A percentile compares a stretch with the other conserved stretches of the same genome.
Evolutionary conservation across 768 basidiomycete genomes (phyloP).

Genomic region (Boletales sp.): DNA sequence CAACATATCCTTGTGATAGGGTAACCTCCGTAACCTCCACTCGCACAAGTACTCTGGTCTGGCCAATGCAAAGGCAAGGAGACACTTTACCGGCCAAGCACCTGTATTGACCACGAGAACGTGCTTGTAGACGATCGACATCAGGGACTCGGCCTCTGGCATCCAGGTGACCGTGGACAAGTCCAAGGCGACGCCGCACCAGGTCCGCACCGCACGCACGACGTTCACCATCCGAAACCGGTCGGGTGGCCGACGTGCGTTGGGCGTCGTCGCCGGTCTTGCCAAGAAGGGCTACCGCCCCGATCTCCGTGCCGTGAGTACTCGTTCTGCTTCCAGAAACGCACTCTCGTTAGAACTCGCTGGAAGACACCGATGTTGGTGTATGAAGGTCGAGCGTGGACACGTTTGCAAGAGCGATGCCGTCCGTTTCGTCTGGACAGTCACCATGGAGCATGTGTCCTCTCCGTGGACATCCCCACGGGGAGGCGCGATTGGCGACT

Average conservation of each 20-base stretch:
- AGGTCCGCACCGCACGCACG: constrained; percentile 47
- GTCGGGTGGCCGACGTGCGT: constrained; percentile 66
- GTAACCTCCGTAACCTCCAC: constrained; percentile 83
- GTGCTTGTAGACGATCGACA: constrained; percentile 55
- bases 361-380: constrained; percentile 54
- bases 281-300: constrained; percentile 72
- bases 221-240: constrained; percentile 58
- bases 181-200: constrained; percentile 49
- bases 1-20: constrained; percentile 41
- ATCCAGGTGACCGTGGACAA: constrained; percentile 66
- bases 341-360: constrained; percentile 95
- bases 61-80: constrained; percentile 71
- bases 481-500: constrained; percentile 33
- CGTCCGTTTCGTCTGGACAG: constrained; percentile 16
- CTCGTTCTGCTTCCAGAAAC: constrained; percentile 19
- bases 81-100: not conserved
- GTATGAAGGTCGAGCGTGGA: constrained; percentile 90
- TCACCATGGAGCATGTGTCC: constrained; percentile 18
- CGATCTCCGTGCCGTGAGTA: constrained; percentile 73
- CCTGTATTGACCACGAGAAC: not conserved
- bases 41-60: constrained; percentile 92
- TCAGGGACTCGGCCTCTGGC: constrained; percentile 51
- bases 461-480: constrained; percentile 25
- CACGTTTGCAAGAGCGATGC: constrained; percentile 77
- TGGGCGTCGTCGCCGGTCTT: constrained; percentile 56